A percentile compares a stretch with the other conserved stretches of the same genome.
Conservation (phyloP, 225 moss, liverwort and hornwort genomes). For the Takakia lepidozioides region DNA sequence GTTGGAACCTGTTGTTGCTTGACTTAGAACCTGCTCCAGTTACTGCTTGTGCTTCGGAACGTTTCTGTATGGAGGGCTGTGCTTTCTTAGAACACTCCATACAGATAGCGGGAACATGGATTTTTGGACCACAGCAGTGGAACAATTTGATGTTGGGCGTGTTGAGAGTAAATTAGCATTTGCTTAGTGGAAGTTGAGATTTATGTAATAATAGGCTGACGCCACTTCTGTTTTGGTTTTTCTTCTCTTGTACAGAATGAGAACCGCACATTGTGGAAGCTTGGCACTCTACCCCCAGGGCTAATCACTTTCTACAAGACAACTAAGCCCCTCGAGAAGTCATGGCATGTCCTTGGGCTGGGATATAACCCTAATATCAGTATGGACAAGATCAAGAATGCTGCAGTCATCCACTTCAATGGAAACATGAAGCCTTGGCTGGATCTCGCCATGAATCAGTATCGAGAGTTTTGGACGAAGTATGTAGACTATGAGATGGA, state of each 20-base stretch:
- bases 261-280: constrained; percentile 53
- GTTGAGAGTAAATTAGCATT: no score
- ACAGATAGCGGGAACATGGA: no score
- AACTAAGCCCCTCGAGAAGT: constrained; percentile 36
- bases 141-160: no score
- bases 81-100: no score
- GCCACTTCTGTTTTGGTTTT: neutral
- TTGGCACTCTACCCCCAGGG: constrained; percentile 62
- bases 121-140: no score
- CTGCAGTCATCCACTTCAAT: constrained; percentile 54
- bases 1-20: no score
- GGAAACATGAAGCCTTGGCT: constrained; percentile 72
- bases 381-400: constrained; percentile 29
- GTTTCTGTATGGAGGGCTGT: no score
- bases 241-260: constrained; percentile 31
- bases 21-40: no score
- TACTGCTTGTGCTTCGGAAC: no score
- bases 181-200: neutral
- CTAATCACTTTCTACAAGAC: constrained; percentile 57
- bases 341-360: constrained; percentile 57
- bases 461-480: constrained; percentile 50
- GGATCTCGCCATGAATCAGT: constrained; percentile 56
- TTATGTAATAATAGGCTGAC: neutral
- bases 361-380: constrained; percentile 55
- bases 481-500: constrained; percentile 41